A percentile compares a stretch with the other conserved stretches of the same genome.
Conservation (phyloP, 2,329 filamentous ascomycete species). For the Trichoderma pleuroti region DNA sequence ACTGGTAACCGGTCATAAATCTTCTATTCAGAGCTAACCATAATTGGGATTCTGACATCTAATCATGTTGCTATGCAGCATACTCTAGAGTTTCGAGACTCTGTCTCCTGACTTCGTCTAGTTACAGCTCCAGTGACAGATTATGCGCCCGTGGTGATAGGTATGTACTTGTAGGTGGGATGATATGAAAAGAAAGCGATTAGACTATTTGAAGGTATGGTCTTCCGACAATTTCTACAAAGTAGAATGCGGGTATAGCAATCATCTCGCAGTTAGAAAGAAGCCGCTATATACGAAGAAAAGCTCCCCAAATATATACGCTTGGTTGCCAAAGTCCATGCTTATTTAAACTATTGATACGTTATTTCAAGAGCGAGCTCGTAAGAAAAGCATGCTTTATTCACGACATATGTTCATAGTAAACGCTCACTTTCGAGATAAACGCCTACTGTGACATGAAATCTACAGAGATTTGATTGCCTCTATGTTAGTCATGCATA, state of each 20-base stretch:
- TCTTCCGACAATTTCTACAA: neutral
- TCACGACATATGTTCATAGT: neutral
- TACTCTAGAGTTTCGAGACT: neutral
- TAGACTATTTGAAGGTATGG: neutral
- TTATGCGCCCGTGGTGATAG: neutral
- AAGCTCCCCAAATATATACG: neutral
- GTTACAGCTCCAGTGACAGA: neutral
- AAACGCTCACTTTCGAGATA: neutral
- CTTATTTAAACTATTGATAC: neutral
- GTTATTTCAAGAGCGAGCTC: neutral
- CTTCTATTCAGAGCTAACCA: neutral
- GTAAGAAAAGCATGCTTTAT: neutral
- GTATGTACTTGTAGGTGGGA: neutral
- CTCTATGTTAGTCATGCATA: neutral
- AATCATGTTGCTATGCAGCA: neutral
- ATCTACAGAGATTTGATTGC: accelerated
- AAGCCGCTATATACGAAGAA: neutral
- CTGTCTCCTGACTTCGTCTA: neutral
- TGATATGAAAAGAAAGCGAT: neutral
- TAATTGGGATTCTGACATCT: neutral
- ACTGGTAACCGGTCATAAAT: neutral
- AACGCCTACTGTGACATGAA: neutral
- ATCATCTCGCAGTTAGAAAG: neutral
- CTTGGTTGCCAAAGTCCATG: neutral
- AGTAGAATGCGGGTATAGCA: neutral